phyloP scores from a whole-genome alignment of 345 rosid species.

The Pelargonium nanum region DNA sequence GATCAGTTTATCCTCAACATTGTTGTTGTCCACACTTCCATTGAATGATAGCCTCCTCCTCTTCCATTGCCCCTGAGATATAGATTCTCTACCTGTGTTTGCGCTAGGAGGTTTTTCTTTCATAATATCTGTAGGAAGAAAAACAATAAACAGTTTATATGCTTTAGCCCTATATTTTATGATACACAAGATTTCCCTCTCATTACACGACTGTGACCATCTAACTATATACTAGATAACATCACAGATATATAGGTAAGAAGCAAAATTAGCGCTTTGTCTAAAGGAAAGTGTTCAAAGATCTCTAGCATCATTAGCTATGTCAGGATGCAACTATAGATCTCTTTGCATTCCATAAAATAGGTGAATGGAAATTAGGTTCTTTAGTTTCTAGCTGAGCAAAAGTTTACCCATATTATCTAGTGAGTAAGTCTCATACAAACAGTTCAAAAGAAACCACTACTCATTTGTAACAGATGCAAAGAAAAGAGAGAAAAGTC shows the following conservation, averaged over 20 bases:
- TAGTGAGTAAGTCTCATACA: neutral
- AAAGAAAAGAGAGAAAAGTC: too few species aligned
- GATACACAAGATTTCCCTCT: neutral
- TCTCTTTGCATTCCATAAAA: neutral
- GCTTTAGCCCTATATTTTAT: neutral
- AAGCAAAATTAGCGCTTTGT: neutral
- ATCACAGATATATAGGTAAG: neutral
- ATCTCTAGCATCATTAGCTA: too few species aligned
- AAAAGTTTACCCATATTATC: neutral
- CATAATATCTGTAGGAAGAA: constrained; percentile 8
- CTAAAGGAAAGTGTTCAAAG: neutral
- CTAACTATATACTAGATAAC: neutral
- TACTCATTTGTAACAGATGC: too few species aligned
- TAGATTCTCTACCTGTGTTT: constrained; percentile 16
- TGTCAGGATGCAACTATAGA: neutral
- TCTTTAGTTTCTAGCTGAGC: neutral
- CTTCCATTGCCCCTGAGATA: constrained; percentile 18
- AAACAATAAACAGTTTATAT: neutral
- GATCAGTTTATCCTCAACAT: constrained; percentile 11
- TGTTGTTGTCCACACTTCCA: constrained; percentile 12
- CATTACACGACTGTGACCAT: neutral
- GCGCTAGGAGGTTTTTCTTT: constrained; percentile 7
- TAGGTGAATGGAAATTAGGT: neutral
- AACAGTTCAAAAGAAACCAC: neutral
- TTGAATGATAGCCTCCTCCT: constrained; percentile 18